phyloP scores from a whole-genome alignment of 2,329 filamentous ascomycete species.

The Ilyonectria destructans region DNA sequence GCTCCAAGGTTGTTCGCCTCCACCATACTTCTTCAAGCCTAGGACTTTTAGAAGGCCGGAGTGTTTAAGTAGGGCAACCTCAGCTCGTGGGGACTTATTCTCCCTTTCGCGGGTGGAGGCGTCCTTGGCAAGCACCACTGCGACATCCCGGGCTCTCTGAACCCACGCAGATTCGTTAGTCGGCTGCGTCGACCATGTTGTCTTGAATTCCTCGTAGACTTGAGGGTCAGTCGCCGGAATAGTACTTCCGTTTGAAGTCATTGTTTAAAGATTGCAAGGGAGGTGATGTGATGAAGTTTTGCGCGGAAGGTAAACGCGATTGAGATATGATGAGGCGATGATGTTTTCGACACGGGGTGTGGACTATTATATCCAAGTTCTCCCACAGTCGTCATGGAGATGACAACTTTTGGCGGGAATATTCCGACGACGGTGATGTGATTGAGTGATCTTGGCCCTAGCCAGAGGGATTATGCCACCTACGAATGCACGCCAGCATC shows the following conservation, averaged over 20 bases:
- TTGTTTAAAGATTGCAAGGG: not conserved
- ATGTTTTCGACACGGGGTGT: not conserved
- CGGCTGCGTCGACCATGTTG: conserved; percentile 56
- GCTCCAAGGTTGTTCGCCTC: conserved; percentile 61
- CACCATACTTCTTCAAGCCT: conserved; percentile 59
- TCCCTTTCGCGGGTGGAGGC: conserved; percentile 55
- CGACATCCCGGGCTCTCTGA: conserved; percentile 57
- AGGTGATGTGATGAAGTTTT: too few relatives aligned
- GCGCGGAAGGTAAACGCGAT: not conserved
- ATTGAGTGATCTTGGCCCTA: too few relatives aligned
- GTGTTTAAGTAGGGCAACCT: conserved; percentile 59
- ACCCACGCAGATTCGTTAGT: not conserved
- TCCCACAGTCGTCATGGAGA: too few relatives aligned
- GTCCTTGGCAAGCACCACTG: conserved; percentile 54
- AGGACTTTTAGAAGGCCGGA: conserved; percentile 59
- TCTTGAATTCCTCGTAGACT: conserved; percentile 56
- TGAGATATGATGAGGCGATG: too few relatives aligned
- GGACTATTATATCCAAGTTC: too few relatives aligned
- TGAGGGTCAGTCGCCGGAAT: conserved; percentile 53
- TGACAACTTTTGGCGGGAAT: too few relatives aligned
- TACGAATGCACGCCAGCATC: too few relatives aligned
- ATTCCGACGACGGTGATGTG: too few relatives aligned
- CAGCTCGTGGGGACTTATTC: conserved; percentile 59
- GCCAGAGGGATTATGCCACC: too few relatives aligned
- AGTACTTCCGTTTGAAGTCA: not conserved